Evolutionary conservation across 257 asterid genomes (phyloP).

Genomic region (Fraxinus excelsior): DNA sequence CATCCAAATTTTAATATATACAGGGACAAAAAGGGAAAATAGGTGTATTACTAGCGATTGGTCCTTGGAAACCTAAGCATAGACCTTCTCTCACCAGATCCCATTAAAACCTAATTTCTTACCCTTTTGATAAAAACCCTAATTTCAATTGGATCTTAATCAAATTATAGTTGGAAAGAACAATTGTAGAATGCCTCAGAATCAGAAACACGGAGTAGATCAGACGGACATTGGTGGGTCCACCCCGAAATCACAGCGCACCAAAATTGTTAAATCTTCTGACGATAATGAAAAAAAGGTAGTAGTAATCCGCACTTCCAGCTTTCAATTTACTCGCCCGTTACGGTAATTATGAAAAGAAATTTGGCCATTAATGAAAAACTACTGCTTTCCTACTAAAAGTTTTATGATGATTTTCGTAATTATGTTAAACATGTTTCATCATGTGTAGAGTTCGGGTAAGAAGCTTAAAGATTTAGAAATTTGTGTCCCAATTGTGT

Average conservation of each 20-base stretch:
- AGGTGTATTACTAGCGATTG: background rate
- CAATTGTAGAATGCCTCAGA: constrained; percentile 54
- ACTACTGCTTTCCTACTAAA: constrained; percentile 1
- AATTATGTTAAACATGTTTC: background rate
- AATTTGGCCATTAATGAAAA: background rate
- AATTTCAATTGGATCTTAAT: constrained; percentile 37
- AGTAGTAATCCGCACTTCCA: background rate
- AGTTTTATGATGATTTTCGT: background rate
- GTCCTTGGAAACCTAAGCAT: background rate
- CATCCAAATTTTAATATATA: too few species aligned
- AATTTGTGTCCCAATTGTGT: constrained; percentile 77
- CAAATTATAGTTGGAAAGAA: background rate
- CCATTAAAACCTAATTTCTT: constrained; percentile 18
- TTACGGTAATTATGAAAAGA: background rate
- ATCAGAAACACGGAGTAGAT: constrained; percentile 55
- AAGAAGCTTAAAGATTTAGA: constrained; percentile 78
- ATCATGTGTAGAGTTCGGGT: constrained; percentile 42
- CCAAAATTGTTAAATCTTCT: constrained; percentile 55
- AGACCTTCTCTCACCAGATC: constrained; percentile 26
- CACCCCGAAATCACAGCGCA: constrained; percentile 52
- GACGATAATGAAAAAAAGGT: constrained; percentile 72
- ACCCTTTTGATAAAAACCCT: constrained; percentile 46
- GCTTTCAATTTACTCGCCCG: background rate
- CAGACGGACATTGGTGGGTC: constrained; percentile 51
- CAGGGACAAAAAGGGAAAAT: too few species aligned